These are phyloP conservation scores for Clonostachys sp. DNA, from an alignment of 2,329 filamentous ascomycete genomes.

Conservation along the genomic window DNA sequence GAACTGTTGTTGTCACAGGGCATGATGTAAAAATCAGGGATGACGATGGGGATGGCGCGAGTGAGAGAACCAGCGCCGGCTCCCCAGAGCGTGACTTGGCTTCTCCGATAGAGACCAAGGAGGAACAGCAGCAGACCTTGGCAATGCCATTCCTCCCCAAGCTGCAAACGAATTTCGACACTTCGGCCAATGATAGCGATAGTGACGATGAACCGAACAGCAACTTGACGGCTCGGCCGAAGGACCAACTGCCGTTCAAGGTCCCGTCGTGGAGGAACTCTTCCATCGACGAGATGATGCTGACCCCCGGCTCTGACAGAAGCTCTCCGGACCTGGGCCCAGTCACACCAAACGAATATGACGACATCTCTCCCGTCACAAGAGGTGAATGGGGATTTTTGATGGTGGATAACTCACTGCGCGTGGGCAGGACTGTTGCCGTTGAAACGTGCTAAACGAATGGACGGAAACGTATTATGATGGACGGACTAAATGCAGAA, in stretches of 20 bases:
- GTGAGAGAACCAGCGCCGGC: not conserved
- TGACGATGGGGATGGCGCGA: slow-evolving; percentile 7
- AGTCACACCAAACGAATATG: slow-evolving; percentile 53
- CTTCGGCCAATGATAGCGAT: slow-evolving; percentile 14
- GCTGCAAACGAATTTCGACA: slow-evolving; percentile 36
- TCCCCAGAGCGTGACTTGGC: too few relatives aligned
- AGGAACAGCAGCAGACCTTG: slow-evolving; percentile 13
- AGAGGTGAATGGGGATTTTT: slow-evolving; percentile 60
- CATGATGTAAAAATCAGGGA: slow-evolving; percentile 7
- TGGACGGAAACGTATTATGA: too few relatives aligned
- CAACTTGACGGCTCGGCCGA: slow-evolving; percentile 26
- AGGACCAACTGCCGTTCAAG: slow-evolving; percentile 17
- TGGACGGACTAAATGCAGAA: too few relatives aligned
- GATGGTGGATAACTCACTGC: slow-evolving; percentile 42
- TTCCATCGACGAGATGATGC: slow-evolving; percentile 40
- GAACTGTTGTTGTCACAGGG: not conserved
- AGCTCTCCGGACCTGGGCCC: slow-evolving; percentile 31
- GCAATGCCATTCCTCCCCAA: slow-evolving; percentile 17
- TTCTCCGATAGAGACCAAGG: slow-evolving; percentile 5
- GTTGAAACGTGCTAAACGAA: slow-evolving; percentile 44
- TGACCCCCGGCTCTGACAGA: slow-evolving; percentile 8
- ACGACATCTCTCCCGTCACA: slow-evolving; percentile 59
- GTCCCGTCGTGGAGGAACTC: slow-evolving; percentile 19
- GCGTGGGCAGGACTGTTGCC: slow-evolving; percentile 36
- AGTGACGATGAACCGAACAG: slow-evolving; percentile 19